Evolutionary conservation across 78 protist species (phyloP).

Genomic region (Tieghemostelium lacteum): DNA sequence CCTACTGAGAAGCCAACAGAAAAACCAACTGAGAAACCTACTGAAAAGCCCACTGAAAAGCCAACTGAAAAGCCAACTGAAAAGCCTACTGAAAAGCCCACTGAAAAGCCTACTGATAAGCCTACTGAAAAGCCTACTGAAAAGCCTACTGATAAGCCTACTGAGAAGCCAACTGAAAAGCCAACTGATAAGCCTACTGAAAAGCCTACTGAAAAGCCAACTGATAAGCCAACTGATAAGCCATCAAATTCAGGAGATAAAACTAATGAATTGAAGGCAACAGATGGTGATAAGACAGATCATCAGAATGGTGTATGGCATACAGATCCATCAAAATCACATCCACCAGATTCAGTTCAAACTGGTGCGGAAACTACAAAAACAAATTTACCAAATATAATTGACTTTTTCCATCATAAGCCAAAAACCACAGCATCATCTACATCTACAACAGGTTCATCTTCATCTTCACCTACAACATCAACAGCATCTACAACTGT

Average conservation of each 20-base stretch:
- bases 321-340: not conserved
- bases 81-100: not conserved
- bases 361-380: not conserved
- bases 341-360: not conserved
- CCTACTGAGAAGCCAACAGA: not conserved
- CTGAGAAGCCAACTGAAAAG: not conserved
- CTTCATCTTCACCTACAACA: too few species aligned
- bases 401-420: too few species aligned
- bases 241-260: not conserved
- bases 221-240: not conserved
- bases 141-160: not conserved
- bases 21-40: not conserved
- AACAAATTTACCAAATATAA: not conserved
- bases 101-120: not conserved
- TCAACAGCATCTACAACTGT: too few species aligned
- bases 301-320: not conserved
- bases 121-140: not conserved
- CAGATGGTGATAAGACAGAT: not conserved
- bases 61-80: not conserved
- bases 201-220: not conserved
- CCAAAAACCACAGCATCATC: too few species aligned
- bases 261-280: not conserved
- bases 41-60: not conserved
- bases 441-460: too few species aligned
- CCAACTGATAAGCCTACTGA: not conserved